Evolutionary conservation across 179 eudicot species (phyloP), one percentile per base, ranked within the genome.

Genomic region (Vitellaria paradoxa): DNA sequence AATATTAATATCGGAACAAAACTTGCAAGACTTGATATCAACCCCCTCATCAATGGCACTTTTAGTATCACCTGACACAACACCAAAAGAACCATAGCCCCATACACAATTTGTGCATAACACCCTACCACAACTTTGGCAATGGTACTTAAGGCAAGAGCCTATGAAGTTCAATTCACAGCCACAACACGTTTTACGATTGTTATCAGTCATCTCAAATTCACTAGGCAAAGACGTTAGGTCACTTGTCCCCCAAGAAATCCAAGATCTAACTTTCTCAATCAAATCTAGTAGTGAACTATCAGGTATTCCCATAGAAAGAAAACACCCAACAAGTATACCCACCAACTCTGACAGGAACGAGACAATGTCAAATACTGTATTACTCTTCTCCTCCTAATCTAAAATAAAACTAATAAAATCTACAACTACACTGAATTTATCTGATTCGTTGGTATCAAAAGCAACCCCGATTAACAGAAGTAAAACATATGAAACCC

Each of bases 231-330:
- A 61, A 52, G 73, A 78, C 69, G 52, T 77, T 13, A 80, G 42
- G 60, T 84, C 88, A 46, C 78, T 80, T 37, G 81, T 68, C 65
- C 85, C 87, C 90, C 84, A 83, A 79, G 76, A 79, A 74, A 85
- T 76, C 92, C 91, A 89, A 87, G 89, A 87, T 81, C 84, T 83
- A 81, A 88, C 82, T 80, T 85, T 93, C 26, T 84, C 82, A 57
- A 92, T 79, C 81, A 90, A 90, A 91, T 88, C 90, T 81, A 79
- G 72, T 13, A 89, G 80, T 37, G 90, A 79, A 46, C 62, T 85
- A 82, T 85, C 91, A 84, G 82, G 86, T 76, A 90, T 82, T 90
- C 97, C 98, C 97, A 90, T 91, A 87, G 84, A 88, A 88, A 77
- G 86, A 45, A 81, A 78, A 73, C 71, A 78, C 81, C 86, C 84